Base-by-base conservation (phyloP, 2,329 filamentous ascomycete species). In the Exophiala sp. region DNA sequence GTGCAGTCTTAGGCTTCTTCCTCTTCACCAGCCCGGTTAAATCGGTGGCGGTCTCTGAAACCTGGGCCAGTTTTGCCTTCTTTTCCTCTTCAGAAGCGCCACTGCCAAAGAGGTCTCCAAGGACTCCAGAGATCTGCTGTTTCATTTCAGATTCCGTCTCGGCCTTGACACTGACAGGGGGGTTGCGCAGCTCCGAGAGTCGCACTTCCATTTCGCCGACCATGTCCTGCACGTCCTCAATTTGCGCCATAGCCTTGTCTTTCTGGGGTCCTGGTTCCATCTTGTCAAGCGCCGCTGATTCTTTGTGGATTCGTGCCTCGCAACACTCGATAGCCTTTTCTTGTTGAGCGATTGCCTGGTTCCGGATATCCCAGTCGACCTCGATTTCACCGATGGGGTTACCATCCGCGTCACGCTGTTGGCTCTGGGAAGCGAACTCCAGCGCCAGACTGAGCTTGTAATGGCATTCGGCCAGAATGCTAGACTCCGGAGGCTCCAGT, bases 391-490 rank as follows among this genome's bases (percentile, higher is more conserved):
- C 69, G 58, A 60, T 72, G 24, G 68, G 70, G 60, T 68, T 7
- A 64, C 68, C 34, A 57, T 76, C 49, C 62, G 71, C 24, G 56
- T 73, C 41, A 23, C 64, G 63, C 13, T 63, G 62, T 52, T 67
- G 66, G 23, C 83, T 86, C 39, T 93, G 81, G 0, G 88, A 93
- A 2, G 88, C 88, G 61, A 97, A 97, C 65, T 98, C 93, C 22
- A 98, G 78, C 0, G 93, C 93, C 13, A 98, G 79, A 0, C 91
- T 95, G 21, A 98, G 82, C 70, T 96, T 97, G 74, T 86, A 98
- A 72, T 98, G 89, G 13, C 88, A 91, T 72, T 98, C 93, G 35
- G 93, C 91, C 49, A 97, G 79, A 44, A 94, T 78, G 60, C 89
- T 86, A 11, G 87, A 88, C 55, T 94, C 88, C 43, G 84, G 77